Conservation (phyloP, 2,329 filamentous ascomycete genomes). For the Dactylellina parvicollis region DNA sequence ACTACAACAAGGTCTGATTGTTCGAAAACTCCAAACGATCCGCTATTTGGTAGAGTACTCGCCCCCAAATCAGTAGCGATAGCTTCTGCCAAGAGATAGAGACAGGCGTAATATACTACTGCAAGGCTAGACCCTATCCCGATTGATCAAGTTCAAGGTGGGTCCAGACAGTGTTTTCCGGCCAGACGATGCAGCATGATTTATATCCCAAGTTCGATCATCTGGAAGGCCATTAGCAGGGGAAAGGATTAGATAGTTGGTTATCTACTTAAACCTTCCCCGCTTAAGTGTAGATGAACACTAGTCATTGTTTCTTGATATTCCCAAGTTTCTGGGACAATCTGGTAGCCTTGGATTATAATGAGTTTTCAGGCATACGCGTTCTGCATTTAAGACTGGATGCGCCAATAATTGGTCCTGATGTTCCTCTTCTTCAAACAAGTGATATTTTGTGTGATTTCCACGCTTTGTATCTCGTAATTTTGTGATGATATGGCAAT, state of each 20-base stretch:
- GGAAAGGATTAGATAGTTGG: too few species aligned
- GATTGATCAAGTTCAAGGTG: background rate
- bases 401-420: background rate
- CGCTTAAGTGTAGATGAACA: too few species aligned
- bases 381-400: background rate
- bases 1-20: background rate
- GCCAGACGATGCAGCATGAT: background rate
- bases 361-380: background rate
- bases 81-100: background rate
- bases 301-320: too few species aligned
- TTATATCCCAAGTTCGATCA: too few species aligned
- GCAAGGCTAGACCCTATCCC: constrained; percentile 7
- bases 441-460: too few species aligned
- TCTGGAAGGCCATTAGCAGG: background rate
- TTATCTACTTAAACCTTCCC: too few species aligned
- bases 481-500: too few species aligned
- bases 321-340: background rate
- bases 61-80: too few species aligned
- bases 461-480: too few species aligned
- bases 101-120: too few species aligned
- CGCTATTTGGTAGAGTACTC: background rate
- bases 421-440: background rate
- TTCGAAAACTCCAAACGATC: background rate
- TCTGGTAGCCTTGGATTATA: background rate
- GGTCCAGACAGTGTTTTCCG: background rate